Base-by-base conservation (phyloP, 371 early-diverging fungal species). In the Syncephalastrum contaminatum region DNA sequence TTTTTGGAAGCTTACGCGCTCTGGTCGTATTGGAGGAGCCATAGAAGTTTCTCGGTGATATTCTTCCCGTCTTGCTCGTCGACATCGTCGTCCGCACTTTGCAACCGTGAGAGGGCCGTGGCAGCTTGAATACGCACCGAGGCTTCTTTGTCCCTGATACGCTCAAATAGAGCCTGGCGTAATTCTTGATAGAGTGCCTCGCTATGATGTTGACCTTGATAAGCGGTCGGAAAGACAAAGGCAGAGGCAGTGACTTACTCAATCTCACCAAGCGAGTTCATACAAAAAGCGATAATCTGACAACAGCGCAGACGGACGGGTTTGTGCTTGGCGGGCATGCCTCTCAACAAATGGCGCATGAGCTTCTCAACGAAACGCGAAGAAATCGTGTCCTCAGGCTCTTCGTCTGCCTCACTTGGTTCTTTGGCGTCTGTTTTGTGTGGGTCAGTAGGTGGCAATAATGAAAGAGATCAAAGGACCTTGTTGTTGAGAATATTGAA, bases 91-190 rank as follows among this genome's bases (percentile, higher is more conserved):
- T 84, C 81, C 16, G 68, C 79, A 43, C 81, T 84, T 66, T 90
- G 91, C 39, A 94, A 75, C 53, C 91, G 82, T 8, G 92, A 85
- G 21, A 94, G 66, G 0, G 92, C 91, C 24, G 86, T 82, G 0
- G 85, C 92, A 4, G 94, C 93, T 47, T 93, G 88, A 5, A 84
- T 83, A 5, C 96, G 84, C 22, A 94, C 86, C 2, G 77, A 64
- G 3, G 92, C 60, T 56, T 96, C 96, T 62, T 90, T 94, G 65
- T 96, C 96, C 47, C 76, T 73, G 49, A 89, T 68, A 40, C 93
- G 75, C 57, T 88, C 87, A 62, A 82, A 72, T 15, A 95, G 75
- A 25, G 81, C 73, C 13, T 70, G 66, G 67, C 80, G 80, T 40
- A 95, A 68, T 16, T 86, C 69, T 56, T 80, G 74, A 65, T 90